Evolutionary conservation across 495 filamentous ascomycete species (phyloP).

Genomic region (Aspergillus taichungensis): DNA sequence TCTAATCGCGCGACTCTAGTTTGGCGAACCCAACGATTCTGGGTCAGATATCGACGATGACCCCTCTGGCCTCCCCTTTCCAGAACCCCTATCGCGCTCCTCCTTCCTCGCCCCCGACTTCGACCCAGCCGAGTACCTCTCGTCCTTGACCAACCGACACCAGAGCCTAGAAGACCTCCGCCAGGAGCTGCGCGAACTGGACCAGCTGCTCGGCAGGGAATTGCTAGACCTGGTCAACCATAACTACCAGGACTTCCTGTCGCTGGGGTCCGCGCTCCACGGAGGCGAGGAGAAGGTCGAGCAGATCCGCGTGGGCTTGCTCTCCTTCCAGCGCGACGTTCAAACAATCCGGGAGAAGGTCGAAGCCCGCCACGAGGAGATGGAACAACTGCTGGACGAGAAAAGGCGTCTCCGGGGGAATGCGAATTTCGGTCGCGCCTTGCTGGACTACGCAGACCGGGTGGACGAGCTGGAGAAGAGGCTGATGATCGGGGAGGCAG

Average conservation of each 20-base stretch:
- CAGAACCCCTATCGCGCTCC: conserved; percentile 63
- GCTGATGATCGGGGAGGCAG: conserved; percentile 44
- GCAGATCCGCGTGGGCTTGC: conserved; percentile 76
- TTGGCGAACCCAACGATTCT: conserved; percentile 43
- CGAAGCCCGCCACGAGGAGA: conserved; percentile 41
- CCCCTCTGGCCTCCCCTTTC: conserved; percentile 68
- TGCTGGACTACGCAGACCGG: conserved; percentile 63
- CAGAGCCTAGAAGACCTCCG: conserved; percentile 95
- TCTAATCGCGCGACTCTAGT: conserved; percentile 21
- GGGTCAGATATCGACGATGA: conserved; percentile 51
- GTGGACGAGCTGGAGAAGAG: conserved; percentile 66
- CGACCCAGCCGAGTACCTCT: conserved; percentile 73
- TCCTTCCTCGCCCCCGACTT: conserved; percentile 76
- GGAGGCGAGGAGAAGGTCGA: conserved; percentile 89
- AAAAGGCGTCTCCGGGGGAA: conserved; percentile 42
- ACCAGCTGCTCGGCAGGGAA: conserved; percentile 67
- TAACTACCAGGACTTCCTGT: conserved; percentile 85
- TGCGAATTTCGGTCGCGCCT: conserved; percentile 50
- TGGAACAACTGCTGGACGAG: conserved; percentile 45
- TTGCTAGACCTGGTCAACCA: conserved; percentile 88
- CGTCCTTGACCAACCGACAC: conserved; percentile 73
- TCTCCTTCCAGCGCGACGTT: conserved; percentile 78
- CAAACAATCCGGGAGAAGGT: conserved; percentile 48
- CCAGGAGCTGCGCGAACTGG: conserved; percentile 68
- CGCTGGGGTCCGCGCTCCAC: conserved; percentile 67